These are phyloP conservation scores for Boletus bicolor DNA, from an alignment of 768 basidiomycete genomes.

Conservation along the genomic window DNA sequence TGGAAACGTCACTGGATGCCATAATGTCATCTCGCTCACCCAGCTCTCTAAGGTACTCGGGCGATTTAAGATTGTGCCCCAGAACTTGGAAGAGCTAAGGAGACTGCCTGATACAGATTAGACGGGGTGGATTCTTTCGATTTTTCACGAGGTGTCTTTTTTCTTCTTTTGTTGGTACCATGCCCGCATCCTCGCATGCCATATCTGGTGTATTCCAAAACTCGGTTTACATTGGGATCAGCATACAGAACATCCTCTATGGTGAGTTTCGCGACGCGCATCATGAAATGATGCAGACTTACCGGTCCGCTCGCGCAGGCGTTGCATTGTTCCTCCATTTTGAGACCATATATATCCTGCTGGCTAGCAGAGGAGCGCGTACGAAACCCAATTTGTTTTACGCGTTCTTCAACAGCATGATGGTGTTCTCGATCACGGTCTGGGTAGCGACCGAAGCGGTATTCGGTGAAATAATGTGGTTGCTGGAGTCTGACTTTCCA, in stretches of 20 bases:
- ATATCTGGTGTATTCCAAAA: conserved; percentile 3
- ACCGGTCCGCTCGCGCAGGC: conserved; percentile 10
- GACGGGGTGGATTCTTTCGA: background rate
- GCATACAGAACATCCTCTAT: conserved; percentile 21
- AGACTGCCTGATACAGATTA: conserved; percentile 1
- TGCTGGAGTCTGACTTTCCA: conserved; percentile 30
- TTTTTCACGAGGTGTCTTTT: background rate
- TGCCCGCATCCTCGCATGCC: background rate
- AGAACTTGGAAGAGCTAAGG: background rate
- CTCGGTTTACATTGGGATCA: conserved; percentile 14
- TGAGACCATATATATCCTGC: conserved; percentile 13
- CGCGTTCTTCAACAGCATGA: conserved; percentile 22
- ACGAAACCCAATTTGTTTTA: conserved; percentile 20
- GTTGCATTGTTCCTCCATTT: conserved; percentile 25
- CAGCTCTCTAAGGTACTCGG: background rate
- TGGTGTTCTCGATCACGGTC: conserved; percentile 30
- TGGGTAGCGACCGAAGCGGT: conserved; percentile 22
- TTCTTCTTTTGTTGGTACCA: background rate
- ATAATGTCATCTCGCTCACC: background rate
- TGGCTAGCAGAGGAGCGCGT: background rate
- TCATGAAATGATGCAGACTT: background rate
- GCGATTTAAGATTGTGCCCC: background rate
- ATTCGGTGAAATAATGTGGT: conserved; percentile 36
- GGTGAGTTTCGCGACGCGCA: conserved; percentile 8
- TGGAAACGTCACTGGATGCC: background rate